Evolutionary conservation across 1,284 basidiomycete species (phyloP).

Genomic region (Melampsora americana): DNA sequence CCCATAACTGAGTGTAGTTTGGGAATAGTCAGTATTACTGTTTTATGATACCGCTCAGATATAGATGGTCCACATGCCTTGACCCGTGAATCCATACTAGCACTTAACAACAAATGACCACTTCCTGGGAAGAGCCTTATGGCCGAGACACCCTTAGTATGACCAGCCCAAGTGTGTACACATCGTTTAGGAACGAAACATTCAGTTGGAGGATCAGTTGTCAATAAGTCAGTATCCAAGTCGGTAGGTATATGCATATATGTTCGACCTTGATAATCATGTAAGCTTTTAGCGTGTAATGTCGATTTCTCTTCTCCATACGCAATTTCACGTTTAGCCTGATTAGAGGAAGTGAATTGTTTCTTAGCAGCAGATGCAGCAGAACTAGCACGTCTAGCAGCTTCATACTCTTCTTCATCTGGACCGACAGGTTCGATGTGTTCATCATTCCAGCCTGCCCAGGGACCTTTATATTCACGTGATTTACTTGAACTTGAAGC

Average conservation of each 20-base stretch:
- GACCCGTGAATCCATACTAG: conserved; percentile 97
- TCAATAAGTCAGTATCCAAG: conserved; percentile 63
- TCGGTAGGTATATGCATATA: conserved; percentile 86
- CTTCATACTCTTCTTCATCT: conserved; percentile 63
- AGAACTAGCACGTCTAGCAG: conserved; percentile 65
- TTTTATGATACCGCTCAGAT: neutral
- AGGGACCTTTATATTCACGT: conserved; percentile 82
- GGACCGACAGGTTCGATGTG: conserved; percentile 58
- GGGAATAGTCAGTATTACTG: neutral
- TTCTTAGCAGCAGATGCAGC: conserved; percentile 57
- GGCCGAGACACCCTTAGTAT: conserved; percentile 92
- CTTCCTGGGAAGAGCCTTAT: conserved; percentile 87
- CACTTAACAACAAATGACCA: conserved; percentile 87
- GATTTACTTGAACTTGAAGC: conserved; percentile 19
- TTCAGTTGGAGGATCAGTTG: conserved; percentile 76
- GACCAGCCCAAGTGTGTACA: conserved; percentile 96
- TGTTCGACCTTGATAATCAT: conserved; percentile 96
- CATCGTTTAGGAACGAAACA: conserved; percentile 91
- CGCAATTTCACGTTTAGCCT: conserved; percentile 73
- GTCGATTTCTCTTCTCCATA: conserved; percentile 83
- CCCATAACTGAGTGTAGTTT: conserved; percentile 75
- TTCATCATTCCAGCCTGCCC: conserved; percentile 90
- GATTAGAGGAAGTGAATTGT: conserved; percentile 59
- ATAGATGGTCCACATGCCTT: conserved; percentile 64
- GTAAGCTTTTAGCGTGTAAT: conserved; percentile 92